Evolutionary conservation across 2,329 filamentous ascomycete species (phyloP).

Genomic region (Rutstroemia sp.): DNA sequence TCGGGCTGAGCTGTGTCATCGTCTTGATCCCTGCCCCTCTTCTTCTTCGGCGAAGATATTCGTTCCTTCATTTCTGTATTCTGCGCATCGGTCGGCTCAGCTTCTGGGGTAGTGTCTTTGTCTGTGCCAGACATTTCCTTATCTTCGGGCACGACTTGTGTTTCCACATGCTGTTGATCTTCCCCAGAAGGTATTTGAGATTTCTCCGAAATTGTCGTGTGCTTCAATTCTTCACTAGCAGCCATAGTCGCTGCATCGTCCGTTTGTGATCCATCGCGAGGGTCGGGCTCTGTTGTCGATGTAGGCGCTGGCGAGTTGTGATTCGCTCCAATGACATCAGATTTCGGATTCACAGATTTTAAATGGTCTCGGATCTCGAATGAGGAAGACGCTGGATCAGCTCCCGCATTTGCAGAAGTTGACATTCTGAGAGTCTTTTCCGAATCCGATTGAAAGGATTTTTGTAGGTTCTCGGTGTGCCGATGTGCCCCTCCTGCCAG

Average conservation of each 20-base stretch:
- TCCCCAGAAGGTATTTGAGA: slow-evolving; percentile 41
- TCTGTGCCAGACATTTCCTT: slow-evolving; percentile 21
- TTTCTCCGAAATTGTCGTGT: slow-evolving; percentile 54
- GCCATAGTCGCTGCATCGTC: slow-evolving; percentile 59
- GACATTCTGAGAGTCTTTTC: slow-evolving; percentile 1
- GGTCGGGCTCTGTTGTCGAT: slow-evolving; percentile 14
- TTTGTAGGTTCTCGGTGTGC: background rate
- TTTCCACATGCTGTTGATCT: slow-evolving; percentile 31
- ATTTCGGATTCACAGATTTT: slow-evolving; percentile 10
- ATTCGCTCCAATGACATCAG: slow-evolving; percentile 22
- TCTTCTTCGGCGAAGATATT: slow-evolving; percentile 57
- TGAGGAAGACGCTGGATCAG: slow-evolving; percentile 11
- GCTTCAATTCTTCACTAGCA: slow-evolving; percentile 56
- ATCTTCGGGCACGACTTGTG: slow-evolving; percentile 28
- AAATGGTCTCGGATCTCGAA: slow-evolving; percentile 12
- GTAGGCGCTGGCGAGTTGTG: slow-evolving; percentile 23
- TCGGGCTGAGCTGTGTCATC: slow-evolving; percentile 39
- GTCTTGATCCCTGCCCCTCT: slow-evolving; percentile 37
- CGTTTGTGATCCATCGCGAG: slow-evolving; percentile 14
- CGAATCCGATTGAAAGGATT: background rate
- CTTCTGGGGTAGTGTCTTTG: slow-evolving; percentile 26
- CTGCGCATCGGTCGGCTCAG: slow-evolving; percentile 32
- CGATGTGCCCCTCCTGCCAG: background rate
- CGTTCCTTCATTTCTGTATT: slow-evolving; percentile 40
- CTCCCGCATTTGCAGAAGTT: slow-evolving; percentile 20